phyloP scores from a whole-genome alignment of 805 yeast species.

The Metschnikowia bowlesiae region DNA sequence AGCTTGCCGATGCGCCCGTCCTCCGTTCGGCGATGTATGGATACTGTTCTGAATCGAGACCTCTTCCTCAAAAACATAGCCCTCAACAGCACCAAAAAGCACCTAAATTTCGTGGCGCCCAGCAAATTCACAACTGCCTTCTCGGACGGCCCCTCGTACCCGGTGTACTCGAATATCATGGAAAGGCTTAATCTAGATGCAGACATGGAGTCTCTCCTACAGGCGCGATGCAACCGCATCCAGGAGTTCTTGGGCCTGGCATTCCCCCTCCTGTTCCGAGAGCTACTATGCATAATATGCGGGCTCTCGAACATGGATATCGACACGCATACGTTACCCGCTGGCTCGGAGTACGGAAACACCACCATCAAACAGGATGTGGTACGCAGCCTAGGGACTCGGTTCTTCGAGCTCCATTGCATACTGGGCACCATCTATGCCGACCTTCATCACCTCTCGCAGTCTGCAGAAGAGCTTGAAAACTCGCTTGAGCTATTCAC shows the following conservation, averaged over 20 bases:
- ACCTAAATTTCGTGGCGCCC: neutral
- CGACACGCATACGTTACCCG: slow-evolving; percentile 5
- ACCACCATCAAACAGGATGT: slow-evolving; percentile 9
- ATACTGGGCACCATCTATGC: slow-evolving; percentile 26
- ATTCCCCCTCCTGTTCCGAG: slow-evolving; percentile 23
- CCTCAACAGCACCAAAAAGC: slow-evolving; percentile 11
- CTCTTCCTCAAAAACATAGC: slow-evolving; percentile 13
- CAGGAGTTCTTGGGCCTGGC: slow-evolving; percentile 24
- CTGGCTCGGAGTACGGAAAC: slow-evolving; percentile 8
- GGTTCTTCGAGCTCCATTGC: slow-evolving; percentile 21
- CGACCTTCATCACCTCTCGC: slow-evolving; percentile 26
- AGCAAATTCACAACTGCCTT: neutral
- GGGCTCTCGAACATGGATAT: slow-evolving; percentile 25
- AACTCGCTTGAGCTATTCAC: slow-evolving; percentile 20
- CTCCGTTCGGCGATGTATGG: slow-evolving; percentile 3
- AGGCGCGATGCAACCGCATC: slow-evolving; percentile 16
- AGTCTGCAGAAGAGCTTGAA: slow-evolving; percentile 25
- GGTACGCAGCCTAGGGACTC: slow-evolving; percentile 26
- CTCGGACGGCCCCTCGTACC: neutral
- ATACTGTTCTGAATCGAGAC: slow-evolving; percentile 23
- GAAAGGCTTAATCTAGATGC: slow-evolving; percentile 10
- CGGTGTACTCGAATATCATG: slow-evolving; percentile 5
- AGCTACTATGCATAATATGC: slow-evolving; percentile 24
- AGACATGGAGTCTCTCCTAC: slow-evolving; percentile 7
- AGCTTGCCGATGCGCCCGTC: neutral